Base-by-base conservation (phyloP, 2,329 filamentous ascomycete genomes). In the Colletotrichum tofieldiae region DNA sequence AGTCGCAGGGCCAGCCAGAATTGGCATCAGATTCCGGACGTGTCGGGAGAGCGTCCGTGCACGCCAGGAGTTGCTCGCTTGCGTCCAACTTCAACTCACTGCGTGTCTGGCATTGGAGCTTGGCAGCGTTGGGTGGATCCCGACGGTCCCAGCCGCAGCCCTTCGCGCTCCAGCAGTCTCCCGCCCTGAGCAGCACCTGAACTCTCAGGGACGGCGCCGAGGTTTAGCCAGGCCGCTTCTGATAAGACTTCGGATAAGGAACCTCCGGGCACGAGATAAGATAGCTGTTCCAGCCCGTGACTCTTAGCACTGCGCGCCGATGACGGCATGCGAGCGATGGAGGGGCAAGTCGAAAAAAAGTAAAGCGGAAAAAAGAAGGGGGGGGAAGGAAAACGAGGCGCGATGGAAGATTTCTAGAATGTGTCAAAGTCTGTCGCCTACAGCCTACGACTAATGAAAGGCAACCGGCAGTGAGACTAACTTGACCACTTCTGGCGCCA, bases 351-450 rank as follows among this genome's bases (percentile, higher is more conserved):
- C 29, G 16, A 16, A 20, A 54, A 12, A 14, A 52, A 11, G 16
- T 4, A 32, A 23, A 18, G 26, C 16, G 7, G 26, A 29, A 47
- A 45, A 23, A 8, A 16, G 8, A 29, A 29, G 9, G 6, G 2
- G 2, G 5, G 43, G 20, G 26, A 14, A 29, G 18, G 23, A 0
- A 43, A n/a, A 29, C 18, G 18, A 41, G 23, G 12, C 11, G 23
- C n/a, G 9, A 49, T 71, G 41, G 65, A 68, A 63, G 45, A 16
- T 23, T 71, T 67, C 56, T 56, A 67, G 64, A 71, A 67, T 20
- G 16, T 49, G 18, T 67, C 68, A 26, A 41, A 23, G 26, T 14
- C n/a, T 20, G 8, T 12, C 5, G 14, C n/a, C 8, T 16, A 3
- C 29, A 23, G 12, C 26, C 29, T 32, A 7, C 26, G 11, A 5